A percentile compares a stretch with the other conserved stretches of the same genome.
These are phyloP conservation scores for Salmacisia buchloeana DNA, from an alignment of 1,284 basidiomycete genomes.

Conservation along the genomic window DNA sequence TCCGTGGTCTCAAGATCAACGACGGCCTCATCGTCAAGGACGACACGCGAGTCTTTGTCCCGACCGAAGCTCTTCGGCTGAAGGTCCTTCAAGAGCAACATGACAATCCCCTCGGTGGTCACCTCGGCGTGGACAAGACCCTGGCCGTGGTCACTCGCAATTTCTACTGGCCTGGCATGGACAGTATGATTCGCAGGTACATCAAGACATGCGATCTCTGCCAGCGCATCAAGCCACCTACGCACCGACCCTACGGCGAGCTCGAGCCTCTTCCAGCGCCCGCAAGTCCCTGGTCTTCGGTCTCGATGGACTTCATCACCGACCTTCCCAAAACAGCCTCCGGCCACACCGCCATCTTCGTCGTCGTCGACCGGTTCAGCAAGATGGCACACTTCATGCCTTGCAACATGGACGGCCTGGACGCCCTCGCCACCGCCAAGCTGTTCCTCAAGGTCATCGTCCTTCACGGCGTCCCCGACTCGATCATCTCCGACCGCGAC, in stretches of 20 bases:
- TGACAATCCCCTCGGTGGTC: slow-evolving; percentile 46
- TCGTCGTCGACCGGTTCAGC: slow-evolving; percentile 11
- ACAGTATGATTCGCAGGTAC: slow-evolving; percentile 17
- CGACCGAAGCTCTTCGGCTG: background rate
- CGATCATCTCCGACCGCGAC: background rate
- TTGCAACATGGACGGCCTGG: background rate
- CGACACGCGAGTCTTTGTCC: background rate
- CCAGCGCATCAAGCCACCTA: slow-evolving; percentile 1
- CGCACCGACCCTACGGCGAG: background rate
- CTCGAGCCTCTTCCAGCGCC: background rate
- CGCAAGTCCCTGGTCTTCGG: background rate
- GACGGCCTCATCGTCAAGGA: background rate
- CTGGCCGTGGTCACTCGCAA: slow-evolving; percentile 25
- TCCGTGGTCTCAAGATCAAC: background rate
- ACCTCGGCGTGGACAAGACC: slow-evolving; percentile 54
- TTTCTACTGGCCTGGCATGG: slow-evolving; percentile 52
- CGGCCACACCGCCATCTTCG: slow-evolving; percentile 11
- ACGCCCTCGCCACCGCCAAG: background rate
- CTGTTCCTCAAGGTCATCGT: background rate
- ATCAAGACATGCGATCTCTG: slow-evolving; percentile 7
- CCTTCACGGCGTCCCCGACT: slow-evolving; percentile 1
- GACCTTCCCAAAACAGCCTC: background rate
- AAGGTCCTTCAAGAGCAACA: slow-evolving; percentile 31
- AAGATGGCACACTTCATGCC: slow-evolving; percentile 19
- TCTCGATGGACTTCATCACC: slow-evolving; percentile 10